Percentiles rank a stretch among this genome's conserved stretches.
These are phyloP conservation scores for Penicillium sp. DNA, from an alignment of 2,329 filamentous ascomycete species.

Conservation along the genomic window DNA sequence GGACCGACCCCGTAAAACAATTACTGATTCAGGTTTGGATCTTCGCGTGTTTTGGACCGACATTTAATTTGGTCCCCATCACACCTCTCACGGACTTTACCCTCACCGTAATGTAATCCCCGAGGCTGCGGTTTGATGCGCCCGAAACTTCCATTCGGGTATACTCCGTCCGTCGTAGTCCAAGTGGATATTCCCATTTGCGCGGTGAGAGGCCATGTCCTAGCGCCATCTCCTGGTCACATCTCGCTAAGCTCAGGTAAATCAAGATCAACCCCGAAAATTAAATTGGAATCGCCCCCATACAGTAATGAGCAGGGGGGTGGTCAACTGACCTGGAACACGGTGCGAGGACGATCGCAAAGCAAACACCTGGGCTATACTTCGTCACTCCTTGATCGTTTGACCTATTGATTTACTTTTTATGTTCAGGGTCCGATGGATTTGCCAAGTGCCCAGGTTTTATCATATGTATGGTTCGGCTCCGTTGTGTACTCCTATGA, in stretches of 20 bases:
- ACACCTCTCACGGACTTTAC: neutral
- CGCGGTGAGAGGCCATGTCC: neutral
- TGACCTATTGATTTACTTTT: neutral
- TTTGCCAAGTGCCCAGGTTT: neutral
- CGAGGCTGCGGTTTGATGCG: neutral
- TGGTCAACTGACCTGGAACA: constrained; percentile 2
- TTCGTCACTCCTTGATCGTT: neutral
- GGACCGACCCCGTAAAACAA: neutral
- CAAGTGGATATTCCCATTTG: constrained; percentile 1
- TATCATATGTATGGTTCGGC: neutral
- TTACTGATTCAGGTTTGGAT: neutral
- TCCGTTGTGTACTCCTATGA: neutral
- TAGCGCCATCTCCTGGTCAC: neutral
- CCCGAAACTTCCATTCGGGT: neutral
- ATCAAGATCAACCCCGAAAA: neutral
- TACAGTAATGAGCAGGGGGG: constrained; percentile 1
- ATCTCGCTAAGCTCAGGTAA: neutral
- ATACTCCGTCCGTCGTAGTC: neutral
- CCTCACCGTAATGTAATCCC: neutral
- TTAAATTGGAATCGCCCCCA: neutral
- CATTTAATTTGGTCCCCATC: neutral
- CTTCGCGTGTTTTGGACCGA: neutral
- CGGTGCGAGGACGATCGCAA: neutral
- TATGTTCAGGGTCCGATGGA: neutral
- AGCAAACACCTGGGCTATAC: neutral